Evolutionary conservation across 2,329 filamentous ascomycete species (phyloP), one percentile per base, ranked within the genome.

Genomic region (Alternaria rosae): DNA sequence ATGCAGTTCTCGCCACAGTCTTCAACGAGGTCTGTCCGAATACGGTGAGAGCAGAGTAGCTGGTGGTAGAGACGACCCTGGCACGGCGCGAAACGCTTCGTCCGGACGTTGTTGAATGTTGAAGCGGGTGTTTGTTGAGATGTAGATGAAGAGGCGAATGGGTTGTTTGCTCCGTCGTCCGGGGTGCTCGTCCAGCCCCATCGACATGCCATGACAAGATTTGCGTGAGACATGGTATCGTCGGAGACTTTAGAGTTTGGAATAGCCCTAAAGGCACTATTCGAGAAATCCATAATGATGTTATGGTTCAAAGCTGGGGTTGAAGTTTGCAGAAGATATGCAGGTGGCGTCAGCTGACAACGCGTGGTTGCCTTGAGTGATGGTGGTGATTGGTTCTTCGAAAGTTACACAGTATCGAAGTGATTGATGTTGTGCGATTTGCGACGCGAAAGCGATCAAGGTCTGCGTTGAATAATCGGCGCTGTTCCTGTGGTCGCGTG

Each of bases 41-140:
- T 70, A 6, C 74, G 71, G 62, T 79, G 77, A 17, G 75, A 76
- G 53, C 77, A 78, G 7, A 70, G 57, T 5, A 79, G 72, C 54
- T 78, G 76, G 44, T 79, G 77, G 38, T 78, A 78, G 8, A 78
- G 70, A 7, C 75, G 74, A 11, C 75, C 75, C 55, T 74, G 73
- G 53, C 77, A 79, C 20, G 75, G 70, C 25, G 70, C 69, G 50
- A 77, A 74, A 25, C 76, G 74, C 55, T 73, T 76, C 54, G 68
- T 67, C 15, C 69, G 71, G 7, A 70, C 61, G 44, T 70, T 70
- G 28, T 69, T 67, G 54, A 70, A 67, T 4, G 62, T 57, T 3
- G 68, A 67, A 8, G 45, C 35, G 25, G 65, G 55, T 20, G 61
- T 43, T 43, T 58, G 61, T 58, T 62, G 54, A 17, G 62, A 59